Evolutionary conservation across 371 early-diverging fungal genomes (phyloP).

Genomic region (Chytridium lagenaria): DNA sequence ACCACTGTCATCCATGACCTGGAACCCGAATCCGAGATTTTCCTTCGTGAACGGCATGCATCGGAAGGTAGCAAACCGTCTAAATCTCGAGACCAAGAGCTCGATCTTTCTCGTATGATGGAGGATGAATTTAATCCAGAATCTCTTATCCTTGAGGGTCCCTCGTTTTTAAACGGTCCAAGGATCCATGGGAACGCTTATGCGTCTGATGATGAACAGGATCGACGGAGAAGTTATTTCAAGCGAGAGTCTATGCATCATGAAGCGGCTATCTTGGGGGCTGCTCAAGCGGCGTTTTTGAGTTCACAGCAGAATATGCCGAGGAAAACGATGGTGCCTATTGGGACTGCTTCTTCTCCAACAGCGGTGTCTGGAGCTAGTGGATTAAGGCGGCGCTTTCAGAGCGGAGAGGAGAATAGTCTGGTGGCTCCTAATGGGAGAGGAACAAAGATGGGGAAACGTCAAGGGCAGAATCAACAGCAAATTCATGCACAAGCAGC

Average conservation of each 20-base stretch:
- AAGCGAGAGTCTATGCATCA: conserved; percentile 14
- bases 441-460: not conserved
- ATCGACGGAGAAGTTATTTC: conserved; percentile 1
- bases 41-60: not conserved
- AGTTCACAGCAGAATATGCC: conserved; percentile 16
- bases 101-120: not conserved
- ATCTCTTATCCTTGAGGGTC: not conserved
- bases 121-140: conserved; percentile 12
- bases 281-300: conserved; percentile 13
- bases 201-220: conserved; percentile 9
- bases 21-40: not conserved
- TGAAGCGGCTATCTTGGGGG: conserved; percentile 13
- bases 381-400: not conserved
- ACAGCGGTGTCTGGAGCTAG: not conserved
- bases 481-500: not conserved
- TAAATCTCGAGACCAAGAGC: not conserved
- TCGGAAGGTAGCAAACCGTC: not conserved
- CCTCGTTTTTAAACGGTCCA: not conserved
- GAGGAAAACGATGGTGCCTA: conserved; percentile 7
- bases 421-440: not conserved
- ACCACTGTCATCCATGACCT: conserved; percentile 1
- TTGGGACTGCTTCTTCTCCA: not conserved
- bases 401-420: not conserved
- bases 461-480: not conserved
- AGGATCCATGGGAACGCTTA: not conserved